Evolutionary conservation across 2,329 filamentous ascomycete genomes (phyloP), one percentile per base, ranked within the genome.

Genomic region (Exophiala viscosa): DNA sequence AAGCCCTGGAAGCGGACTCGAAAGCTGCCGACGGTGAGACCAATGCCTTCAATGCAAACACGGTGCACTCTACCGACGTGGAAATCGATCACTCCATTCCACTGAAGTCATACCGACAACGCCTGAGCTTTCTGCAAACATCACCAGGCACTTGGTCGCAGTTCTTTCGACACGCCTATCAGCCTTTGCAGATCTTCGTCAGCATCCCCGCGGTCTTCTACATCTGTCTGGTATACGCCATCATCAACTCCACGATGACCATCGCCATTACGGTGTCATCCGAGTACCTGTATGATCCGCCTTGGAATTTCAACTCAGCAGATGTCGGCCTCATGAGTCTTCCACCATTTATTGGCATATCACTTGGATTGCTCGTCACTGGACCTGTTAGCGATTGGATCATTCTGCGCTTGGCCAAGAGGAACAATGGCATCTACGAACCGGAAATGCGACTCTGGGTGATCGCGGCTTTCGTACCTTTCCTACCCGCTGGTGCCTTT

Each of bases 241-340:
- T 63, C 0, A 61, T 69, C 0, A 63, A 74, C 0, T 69, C 66
- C 61, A 62, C 71, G 0, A 66, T 66, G 2, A 80, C 76, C 1
- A 75, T 78, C 8, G 14, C 35, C 3, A 82, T 43, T 38, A 81
- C 51, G 73, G 77, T 60, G 76, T 77, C 65, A 0, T 66, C 72
- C 0, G 64, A 70, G 9, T 61, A 69, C 34, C 70, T 75, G 20
- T 62, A 69, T 0, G 33, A 61, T n/a, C 63, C 67, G 0, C 66
- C 65, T 7, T 68, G 67, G 52, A 61, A 63, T 43, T 66, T 65
- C 45, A 59, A 53, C 11, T 48, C 65, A 6, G 60, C 62, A 2
- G 59, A 58, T 5, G 61, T 67, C 5, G 66, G 66, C 5, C 49
- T 64, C 1, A 54, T 56, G 28, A 66, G 67, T 51, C 43, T 65